Conservation (phyloP, 192 early-diverging fungal genomes). For the Backusella morwellensis region DNA sequence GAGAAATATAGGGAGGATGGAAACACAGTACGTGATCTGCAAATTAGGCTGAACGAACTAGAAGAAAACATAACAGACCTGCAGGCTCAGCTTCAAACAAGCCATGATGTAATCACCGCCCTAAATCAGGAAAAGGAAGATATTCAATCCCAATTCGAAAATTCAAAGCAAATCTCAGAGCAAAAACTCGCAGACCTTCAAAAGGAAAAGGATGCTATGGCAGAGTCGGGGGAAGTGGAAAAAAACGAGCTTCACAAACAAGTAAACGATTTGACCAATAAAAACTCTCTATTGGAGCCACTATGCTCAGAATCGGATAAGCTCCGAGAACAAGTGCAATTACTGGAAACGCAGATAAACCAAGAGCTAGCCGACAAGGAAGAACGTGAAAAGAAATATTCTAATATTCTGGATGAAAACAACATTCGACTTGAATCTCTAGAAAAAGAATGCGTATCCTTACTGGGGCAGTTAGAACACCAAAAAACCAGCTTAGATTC, state of each 20-base stretch:
- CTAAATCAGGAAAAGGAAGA: background rate
- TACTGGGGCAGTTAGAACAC: background rate
- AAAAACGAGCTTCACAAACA: background rate
- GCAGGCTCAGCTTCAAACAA: background rate
- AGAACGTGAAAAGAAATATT: background rate
- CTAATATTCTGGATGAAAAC: background rate
- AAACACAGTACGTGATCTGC: background rate
- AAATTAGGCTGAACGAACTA: background rate
- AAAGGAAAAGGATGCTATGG: background rate
- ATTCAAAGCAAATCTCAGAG: background rate
- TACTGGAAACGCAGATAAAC: background rate
- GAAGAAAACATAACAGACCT: background rate
- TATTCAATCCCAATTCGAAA: background rate
- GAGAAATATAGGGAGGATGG: background rate
- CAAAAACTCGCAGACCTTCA: background rate
- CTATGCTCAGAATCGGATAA: slow-evolving; percentile 3
- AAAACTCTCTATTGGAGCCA: background rate
- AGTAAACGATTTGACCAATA: background rate
- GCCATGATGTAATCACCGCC: background rate
- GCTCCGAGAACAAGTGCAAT: background rate
- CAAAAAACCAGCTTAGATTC: background rate
- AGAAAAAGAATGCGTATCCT: background rate
- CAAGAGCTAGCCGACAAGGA: background rate
- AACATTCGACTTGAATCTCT: background rate
- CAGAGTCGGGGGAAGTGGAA: background rate